Conservation (phyloP, 352 stramenopile genomes). For the Pythium coloratum region DNA sequence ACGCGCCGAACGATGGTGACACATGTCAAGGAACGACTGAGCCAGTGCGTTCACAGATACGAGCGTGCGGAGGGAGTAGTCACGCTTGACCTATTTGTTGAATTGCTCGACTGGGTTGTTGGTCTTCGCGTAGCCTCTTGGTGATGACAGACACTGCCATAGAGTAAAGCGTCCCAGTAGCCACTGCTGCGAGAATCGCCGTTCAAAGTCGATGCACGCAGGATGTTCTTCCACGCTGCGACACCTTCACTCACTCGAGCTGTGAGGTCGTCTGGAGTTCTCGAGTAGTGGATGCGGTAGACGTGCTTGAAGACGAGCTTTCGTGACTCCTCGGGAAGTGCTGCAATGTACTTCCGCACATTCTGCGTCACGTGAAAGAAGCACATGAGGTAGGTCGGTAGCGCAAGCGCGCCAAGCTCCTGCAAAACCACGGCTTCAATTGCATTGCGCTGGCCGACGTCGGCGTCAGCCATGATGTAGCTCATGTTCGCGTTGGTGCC, state of each 20-base stretch:
- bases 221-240: background rate
- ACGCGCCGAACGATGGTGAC: background rate
- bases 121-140: background rate
- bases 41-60: conserved; percentile 6
- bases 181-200: background rate
- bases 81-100: conserved; percentile 11
- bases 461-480: conserved; percentile 1
- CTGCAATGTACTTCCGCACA: background rate
- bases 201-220: background rate
- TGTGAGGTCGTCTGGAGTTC: background rate
- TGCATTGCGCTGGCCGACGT: background rate
- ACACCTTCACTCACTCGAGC: background rate
- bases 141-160: background rate
- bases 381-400: background rate
- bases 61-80: background rate
- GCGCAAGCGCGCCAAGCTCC: background rate
- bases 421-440: background rate
- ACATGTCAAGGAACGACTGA: conserved; percentile 6
- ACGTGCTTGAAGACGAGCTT: background rate
- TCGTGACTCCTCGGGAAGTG: background rate
- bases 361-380: conserved; percentile 13
- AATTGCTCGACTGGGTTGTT: conserved; percentile 12
- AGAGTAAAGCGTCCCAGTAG: background rate
- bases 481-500: background rate
- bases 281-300: background rate